A percentile compares a stretch with the other conserved stretches of the same genome.
These are phyloP conservation scores for Debaryomyces maramus DNA, from an alignment of 805 yeast genomes.

Conservation along the genomic window DNA sequence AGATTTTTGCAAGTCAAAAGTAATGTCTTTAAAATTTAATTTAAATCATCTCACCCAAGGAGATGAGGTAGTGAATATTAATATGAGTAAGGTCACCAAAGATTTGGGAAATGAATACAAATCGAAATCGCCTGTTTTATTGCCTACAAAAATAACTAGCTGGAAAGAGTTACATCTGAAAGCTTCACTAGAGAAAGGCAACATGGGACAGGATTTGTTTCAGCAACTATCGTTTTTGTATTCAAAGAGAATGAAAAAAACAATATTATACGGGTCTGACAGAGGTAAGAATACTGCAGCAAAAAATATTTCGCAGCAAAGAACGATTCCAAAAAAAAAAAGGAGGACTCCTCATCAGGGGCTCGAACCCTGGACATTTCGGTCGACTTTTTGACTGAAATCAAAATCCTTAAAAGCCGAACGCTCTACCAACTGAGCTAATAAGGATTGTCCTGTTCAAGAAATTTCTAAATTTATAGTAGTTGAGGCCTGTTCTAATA, in stretches of 20 bases:
- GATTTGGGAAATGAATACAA: background rate
- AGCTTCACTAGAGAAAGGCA: background rate
- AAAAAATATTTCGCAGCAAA: too few relatives aligned
- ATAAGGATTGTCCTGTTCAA: slow-evolving; percentile 17
- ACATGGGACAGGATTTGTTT: too few relatives aligned
- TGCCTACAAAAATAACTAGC: background rate
- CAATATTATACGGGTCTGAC: too few relatives aligned
- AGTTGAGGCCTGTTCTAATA: too few relatives aligned
- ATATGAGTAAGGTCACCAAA: background rate
- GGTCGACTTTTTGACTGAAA: slow-evolving; percentile 11
- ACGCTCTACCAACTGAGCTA: slow-evolving; percentile 74
- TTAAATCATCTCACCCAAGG: too few relatives aligned
- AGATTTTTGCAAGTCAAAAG: too few relatives aligned
- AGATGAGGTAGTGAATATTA: too few relatives aligned
- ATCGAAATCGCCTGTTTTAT: background rate
- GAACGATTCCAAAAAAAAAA: slow-evolving; percentile 15
- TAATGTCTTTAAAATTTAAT: too few relatives aligned
- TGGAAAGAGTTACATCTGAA: background rate
- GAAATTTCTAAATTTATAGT: too few relatives aligned
- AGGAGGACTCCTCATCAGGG: slow-evolving; percentile 55
- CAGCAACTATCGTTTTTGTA: too few relatives aligned
- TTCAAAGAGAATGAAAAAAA: too few relatives aligned
- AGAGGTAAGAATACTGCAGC: too few relatives aligned
- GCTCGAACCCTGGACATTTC: slow-evolving; percentile 64
- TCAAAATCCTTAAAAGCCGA: slow-evolving; percentile 53